Evolutionary conservation across 2,329 filamentous ascomycete species (phyloP).

Genomic region (Epichloe brachyelytri): DNA sequence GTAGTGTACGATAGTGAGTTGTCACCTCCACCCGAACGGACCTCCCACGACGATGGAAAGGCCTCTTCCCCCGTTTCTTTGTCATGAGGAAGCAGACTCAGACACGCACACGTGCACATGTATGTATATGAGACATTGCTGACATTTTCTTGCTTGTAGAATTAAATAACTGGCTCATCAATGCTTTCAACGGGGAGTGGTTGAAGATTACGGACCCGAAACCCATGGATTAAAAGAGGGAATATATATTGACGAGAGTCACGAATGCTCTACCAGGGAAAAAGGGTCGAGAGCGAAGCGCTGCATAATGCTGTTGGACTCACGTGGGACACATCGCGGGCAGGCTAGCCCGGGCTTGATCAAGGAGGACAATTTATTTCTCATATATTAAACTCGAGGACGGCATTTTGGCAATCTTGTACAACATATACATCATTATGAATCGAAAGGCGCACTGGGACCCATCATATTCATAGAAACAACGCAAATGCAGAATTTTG

Average conservation of each 20-base stretch:
- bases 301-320: too few relatives aligned
- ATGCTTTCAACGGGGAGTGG: conserved; percentile 97
- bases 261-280: too few relatives aligned
- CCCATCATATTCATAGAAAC: neutral
- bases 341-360: too few relatives aligned
- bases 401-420: neutral
- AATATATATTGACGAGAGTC: neutral
- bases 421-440: neutral
- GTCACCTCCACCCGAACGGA: too few relatives aligned
- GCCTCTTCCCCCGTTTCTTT: neutral
- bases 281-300: too few relatives aligned
- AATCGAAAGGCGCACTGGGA: neutral
- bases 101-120: too few relatives aligned
- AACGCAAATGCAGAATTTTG: conserved; percentile 1
- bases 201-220: conserved; percentile 42
- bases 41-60: neutral
- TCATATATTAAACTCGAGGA: neutral
- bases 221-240: conserved; percentile 22
- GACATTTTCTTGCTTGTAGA: conserved; percentile 31
- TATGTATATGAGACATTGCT: too few relatives aligned
- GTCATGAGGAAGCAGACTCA: too few relatives aligned
- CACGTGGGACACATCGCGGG: neutral
- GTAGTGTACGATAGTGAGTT: conserved; percentile 85
- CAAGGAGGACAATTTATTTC: neutral
- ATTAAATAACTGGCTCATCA: conserved; percentile 81